These are phyloP conservation scores for Acer campestre DNA, from an alignment of 345 rosid genomes.

Conservation along the genomic window DNA sequence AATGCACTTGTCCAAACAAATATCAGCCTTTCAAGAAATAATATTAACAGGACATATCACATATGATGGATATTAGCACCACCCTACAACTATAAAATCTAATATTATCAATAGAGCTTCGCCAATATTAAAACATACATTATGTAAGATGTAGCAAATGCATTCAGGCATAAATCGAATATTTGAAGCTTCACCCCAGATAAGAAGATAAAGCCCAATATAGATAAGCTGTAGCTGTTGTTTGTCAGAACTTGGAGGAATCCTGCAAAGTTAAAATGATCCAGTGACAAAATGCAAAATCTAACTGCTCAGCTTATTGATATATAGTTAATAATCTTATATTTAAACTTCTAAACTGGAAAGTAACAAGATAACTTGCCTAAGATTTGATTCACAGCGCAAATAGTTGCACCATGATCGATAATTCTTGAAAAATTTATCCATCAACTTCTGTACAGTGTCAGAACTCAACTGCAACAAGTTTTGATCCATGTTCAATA, in stretches of 20 bases:
- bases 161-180: constrained; percentile 99
- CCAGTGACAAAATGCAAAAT: constrained; percentile 16
- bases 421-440: constrained; percentile 79
- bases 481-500: constrained; percentile 32
- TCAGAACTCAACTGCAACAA: constrained; percentile 56
- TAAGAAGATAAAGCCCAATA: constrained; percentile 84
- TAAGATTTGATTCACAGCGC: constrained; percentile 47
- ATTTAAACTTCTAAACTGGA: constrained; percentile 20
- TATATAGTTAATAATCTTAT: constrained; percentile 4
- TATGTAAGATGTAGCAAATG: constrained; percentile 95
- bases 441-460: constrained; percentile 55
- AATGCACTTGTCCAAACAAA: neutral
- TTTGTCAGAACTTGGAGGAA: constrained; percentile 40
- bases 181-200: constrained; percentile 99
- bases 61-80: constrained; percentile 6
- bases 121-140: constrained; percentile 45
- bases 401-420: constrained; percentile 87
- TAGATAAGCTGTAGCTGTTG: constrained; percentile 77
- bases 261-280: constrained; percentile 49
- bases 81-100: constrained; percentile 11
- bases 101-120: constrained; percentile 1
- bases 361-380: constrained; percentile 42
- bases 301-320: constrained; percentile 7
- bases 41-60: neutral
- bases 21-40: neutral